Base-by-base conservation (phyloP, 805 yeast species). In the Starmera dryadoides region DNA sequence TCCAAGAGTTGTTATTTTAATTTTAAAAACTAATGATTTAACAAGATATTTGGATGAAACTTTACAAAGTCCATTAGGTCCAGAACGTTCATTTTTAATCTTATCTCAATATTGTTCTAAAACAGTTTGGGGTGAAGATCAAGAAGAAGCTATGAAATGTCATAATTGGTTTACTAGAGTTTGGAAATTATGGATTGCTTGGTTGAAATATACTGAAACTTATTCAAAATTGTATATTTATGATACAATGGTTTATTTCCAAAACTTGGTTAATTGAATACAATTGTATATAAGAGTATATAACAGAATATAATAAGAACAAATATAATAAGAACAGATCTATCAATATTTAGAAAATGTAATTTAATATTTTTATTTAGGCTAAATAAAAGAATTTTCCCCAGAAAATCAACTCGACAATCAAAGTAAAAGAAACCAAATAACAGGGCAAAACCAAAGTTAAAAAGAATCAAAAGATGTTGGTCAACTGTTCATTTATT, bases 21-120 rank as follows among this genome's bases (percentile, higher is more conserved):
- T 93, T 35, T 66, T 93, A 53, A 93, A 93, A 56, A 94, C 99
- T 0, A 93, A 93, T 57, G 99, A 93, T 63, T 69, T 93, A 37
- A 87, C 95, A 0, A 71, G 99, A 51, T 82, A 80, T 50, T 66
- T 93, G 35, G 98, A 93, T 59, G 98, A 91, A 53, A 68, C 75
- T 40, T 68, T 91, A 40, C 75, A 83, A 35, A 79, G 80, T 44
- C 95, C 96, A 1, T 62, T 89, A 34, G 97, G 98, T 0, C 81
- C 85, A 6, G 91, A 86, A 53, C 68, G 96, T 36, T 84, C 95
- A 0, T 91, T 93, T 48, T 63, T 89, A 47, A 86, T 93, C 33
- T 73, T 93, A 82, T 93, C 96, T 2, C 75, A 77, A 25, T 91
- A 93, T 58, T 93, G 98, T 64, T 89, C 97, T 0, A 63, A 66